A percentile compares a stretch with the other conserved stretches of the same genome.
These are phyloP conservation scores for Yarrowia sp. DNA, from an alignment of 805 yeast species.

Conservation along the genomic window DNA sequence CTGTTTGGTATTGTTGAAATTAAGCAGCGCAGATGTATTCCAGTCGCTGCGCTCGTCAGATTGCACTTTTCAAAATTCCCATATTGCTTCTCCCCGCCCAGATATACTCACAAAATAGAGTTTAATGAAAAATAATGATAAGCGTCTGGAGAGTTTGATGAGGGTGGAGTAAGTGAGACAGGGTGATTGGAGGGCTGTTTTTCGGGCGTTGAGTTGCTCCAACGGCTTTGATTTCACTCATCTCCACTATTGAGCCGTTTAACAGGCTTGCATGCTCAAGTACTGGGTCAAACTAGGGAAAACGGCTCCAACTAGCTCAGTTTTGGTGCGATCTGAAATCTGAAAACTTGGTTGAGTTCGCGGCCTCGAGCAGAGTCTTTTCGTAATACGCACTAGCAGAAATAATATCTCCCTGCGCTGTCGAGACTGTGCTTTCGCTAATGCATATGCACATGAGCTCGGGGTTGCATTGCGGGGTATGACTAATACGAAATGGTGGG, in stretches of 20 bases:
- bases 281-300: not conserved
- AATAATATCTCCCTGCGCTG: no score
- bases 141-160: slow-evolving; percentile 14
- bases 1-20: no score
- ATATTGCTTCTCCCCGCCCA: no score
- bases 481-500: not conserved
- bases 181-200: not conserved
- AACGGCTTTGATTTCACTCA: no score
- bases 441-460: slow-evolving; percentile 9
- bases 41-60: not conserved
- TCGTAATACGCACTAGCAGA: no score
- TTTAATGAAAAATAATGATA: not conserved
- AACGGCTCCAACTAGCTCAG: no score
- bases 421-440: no score
- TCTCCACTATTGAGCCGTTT: no score
- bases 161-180: not conserved
- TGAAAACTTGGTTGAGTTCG: not conserved
- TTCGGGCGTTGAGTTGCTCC: no score
- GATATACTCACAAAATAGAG: not conserved
- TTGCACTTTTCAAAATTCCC: not conserved
- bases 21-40: no score
- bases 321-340: not conserved
- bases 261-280: no score
- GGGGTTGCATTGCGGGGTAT: slow-evolving; percentile 10
- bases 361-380: not conserved